Conservation (phyloP, 805 yeast genomes). For the Saturnispora diversa region DNA sequence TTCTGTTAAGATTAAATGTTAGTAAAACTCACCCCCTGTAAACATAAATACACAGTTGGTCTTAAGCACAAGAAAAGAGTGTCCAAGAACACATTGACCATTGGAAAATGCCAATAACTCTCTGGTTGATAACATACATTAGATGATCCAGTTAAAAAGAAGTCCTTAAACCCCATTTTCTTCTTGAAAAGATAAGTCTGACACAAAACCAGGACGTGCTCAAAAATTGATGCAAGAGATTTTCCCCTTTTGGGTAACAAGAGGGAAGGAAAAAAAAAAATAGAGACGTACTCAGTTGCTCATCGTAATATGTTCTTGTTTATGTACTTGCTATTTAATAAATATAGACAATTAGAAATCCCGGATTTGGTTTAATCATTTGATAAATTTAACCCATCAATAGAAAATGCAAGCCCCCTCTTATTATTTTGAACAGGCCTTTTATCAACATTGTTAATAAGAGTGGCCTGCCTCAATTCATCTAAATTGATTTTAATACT, state of each 20-base stretch:
- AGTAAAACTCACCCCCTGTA: neutral
- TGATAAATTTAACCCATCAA: conserved; percentile 11
- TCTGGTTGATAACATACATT: conserved; percentile 22
- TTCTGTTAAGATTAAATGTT: neutral
- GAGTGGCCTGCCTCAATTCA: neutral
- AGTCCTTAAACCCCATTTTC: conserved; percentile 22
- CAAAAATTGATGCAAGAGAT: too few species aligned
- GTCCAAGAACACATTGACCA: too few species aligned
- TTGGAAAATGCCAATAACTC: too few species aligned
- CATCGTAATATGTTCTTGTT: too few species aligned
- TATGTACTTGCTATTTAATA: too few species aligned
- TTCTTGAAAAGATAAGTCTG: neutral
- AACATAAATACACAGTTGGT: neutral
- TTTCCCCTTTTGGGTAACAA: too few species aligned
- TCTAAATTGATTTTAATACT: neutral
- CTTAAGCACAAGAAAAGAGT: neutral
- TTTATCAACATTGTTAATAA: too few species aligned
- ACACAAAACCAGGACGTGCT: too few species aligned
- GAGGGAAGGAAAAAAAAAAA: too few species aligned
- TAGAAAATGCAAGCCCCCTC: conserved; percentile 16
- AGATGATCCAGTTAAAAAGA: conserved; percentile 23
- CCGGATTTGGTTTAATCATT: conserved; percentile 2
- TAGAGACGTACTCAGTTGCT: too few species aligned
- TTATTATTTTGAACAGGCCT: neutral
- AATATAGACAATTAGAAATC: neutral